Conservation (phyloP, 176 grass and related monocot species). For the Oryza glaberrima region DNA sequence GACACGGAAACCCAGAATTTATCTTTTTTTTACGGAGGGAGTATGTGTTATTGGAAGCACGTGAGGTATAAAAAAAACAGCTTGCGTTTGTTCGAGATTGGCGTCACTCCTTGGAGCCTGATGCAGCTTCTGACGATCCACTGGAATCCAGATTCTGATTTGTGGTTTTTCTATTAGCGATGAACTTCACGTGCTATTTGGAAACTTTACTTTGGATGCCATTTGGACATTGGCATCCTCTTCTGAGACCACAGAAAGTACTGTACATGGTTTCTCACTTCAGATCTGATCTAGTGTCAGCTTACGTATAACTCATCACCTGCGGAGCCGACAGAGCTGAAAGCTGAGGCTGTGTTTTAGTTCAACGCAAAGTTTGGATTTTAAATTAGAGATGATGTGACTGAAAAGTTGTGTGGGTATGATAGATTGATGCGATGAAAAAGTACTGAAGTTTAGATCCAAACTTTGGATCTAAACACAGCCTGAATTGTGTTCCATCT, state of each 20-base stretch:
- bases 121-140: not conserved
- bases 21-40: too few species aligned
- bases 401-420: too few species aligned
- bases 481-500: not conserved
- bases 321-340: not conserved
- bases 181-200: slow-evolving; percentile 7
- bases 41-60: not conserved
- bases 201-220: not conserved
- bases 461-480: too few species aligned
- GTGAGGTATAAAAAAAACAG: not conserved
- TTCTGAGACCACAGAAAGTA: not conserved
- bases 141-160: not conserved
- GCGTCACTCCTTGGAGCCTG: not conserved
- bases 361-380: too few species aligned
- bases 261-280: not conserved
- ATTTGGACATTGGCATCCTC: not conserved
- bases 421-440: too few species aligned
- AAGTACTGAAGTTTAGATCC: too few species aligned
- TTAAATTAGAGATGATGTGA: too few species aligned
- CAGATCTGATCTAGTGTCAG: slow-evolving; percentile 11
- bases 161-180: not conserved
- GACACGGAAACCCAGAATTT: too few species aligned
- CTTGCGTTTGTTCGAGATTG: not conserved
- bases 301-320: not conserved
- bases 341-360: not conserved